A percentile compares a stretch with the other conserved stretches of the same genome.
Conservation (phyloP, 495 filamentous ascomycete genomes). For the Cudoniella acicularis region DNA sequence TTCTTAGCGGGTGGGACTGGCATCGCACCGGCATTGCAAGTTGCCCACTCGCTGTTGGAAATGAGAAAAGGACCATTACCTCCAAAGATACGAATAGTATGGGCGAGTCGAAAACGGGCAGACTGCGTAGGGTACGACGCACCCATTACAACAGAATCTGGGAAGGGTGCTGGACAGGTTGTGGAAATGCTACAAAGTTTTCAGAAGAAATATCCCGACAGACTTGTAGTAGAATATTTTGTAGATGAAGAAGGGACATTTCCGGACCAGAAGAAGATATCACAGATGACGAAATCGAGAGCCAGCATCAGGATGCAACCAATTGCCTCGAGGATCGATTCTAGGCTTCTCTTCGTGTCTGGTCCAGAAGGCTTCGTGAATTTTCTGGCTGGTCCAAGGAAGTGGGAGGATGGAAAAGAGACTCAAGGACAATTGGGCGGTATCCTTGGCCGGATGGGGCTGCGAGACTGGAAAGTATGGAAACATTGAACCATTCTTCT, state of each 20-base stretch:
- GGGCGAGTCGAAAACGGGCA: constrained; percentile 59
- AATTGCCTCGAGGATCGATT: background rate
- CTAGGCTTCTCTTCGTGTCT: constrained; percentile 69
- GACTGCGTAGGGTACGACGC: constrained; percentile 50
- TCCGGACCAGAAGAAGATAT: constrained; percentile 51
- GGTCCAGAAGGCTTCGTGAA: constrained; percentile 88
- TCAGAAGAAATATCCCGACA: constrained; percentile 48
- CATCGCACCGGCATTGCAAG: constrained; percentile 86
- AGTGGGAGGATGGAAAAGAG: constrained; percentile 67
- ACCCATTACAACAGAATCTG: constrained; percentile 16
- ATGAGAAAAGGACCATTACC: constrained; percentile 22
- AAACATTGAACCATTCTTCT: too few relatives aligned
- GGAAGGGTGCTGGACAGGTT: constrained; percentile 34
- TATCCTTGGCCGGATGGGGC: constrained; percentile 32
- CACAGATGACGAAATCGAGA: constrained; percentile 13
- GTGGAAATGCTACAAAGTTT: constrained; percentile 59
- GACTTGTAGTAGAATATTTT: constrained; percentile 64
- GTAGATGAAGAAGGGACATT: constrained; percentile 72
- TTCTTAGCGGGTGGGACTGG: constrained; percentile 94
- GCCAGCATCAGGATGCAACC: constrained; percentile 23
- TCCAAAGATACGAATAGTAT: constrained; percentile 54
- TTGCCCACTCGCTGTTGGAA: constrained; percentile 56
- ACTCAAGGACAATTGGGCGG: constrained; percentile 57
- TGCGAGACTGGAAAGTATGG: constrained; percentile 43
- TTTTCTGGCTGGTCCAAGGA: constrained; percentile 73